phyloP scores from a whole-genome alignment of 1,139 yeast genomes.

The Diutina neorugosa region DNA sequence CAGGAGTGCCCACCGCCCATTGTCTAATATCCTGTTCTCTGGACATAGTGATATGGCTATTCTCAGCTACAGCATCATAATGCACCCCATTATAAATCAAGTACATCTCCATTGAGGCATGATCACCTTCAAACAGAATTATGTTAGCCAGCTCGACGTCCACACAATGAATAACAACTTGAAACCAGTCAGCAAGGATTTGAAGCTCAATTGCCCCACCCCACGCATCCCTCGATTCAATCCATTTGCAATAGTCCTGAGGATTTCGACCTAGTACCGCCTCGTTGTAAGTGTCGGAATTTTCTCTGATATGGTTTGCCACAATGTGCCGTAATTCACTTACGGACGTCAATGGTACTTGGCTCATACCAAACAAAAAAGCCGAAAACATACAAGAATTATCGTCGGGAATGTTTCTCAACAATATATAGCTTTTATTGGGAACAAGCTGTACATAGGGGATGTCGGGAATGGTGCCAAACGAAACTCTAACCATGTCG shows the following conservation, averaged over 20 bases:
- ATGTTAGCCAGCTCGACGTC: conserved; percentile 57
- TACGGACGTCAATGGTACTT: conserved; percentile 16
- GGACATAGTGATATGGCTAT: conserved; percentile 15
- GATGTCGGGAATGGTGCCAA: conserved; percentile 11
- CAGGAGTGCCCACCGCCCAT: background rate
- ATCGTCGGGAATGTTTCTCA: conserved; percentile 64
- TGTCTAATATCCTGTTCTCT: background rate
- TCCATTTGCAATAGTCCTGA: conserved; percentile 50
- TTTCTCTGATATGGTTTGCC: conserved; percentile 27
- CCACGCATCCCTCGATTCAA: conserved; percentile 52
- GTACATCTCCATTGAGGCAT: conserved; percentile 29
- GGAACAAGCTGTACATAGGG: conserved; percentile 16
- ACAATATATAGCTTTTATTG: conserved; percentile 20
- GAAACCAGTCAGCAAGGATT: conserved; percentile 44
- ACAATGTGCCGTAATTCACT: conserved; percentile 35
- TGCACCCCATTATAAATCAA: conserved; percentile 66
- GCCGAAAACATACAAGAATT: conserved; percentile 73
- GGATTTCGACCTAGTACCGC: conserved; percentile 47
- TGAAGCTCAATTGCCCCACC: conserved; percentile 80
- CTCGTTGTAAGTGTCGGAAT: conserved; percentile 38
- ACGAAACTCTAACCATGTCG: conserved; percentile 31
- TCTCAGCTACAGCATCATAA: conserved; percentile 50
- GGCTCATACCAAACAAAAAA: conserved; percentile 41
- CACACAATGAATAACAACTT: conserved; percentile 44
- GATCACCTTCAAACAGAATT: conserved; percentile 40